A percentile compares a stretch with the other conserved stretches of the same genome.
phyloP scores from a whole-genome alignment of 805 yeast species.

The Monosporozyma aerobia region DNA sequence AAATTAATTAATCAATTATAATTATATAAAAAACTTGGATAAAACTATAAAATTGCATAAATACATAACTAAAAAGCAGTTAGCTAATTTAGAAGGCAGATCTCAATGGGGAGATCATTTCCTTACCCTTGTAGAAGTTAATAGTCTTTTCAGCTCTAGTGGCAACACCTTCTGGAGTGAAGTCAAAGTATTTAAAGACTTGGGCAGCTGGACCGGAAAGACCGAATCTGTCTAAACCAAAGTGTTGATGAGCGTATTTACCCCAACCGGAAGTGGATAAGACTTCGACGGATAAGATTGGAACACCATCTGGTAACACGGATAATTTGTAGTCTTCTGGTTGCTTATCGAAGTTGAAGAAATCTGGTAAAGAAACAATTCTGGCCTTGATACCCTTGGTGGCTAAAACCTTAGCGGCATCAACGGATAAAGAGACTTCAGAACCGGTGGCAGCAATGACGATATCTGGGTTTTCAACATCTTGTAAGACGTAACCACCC shows the following conservation, averaged over 20 bases:
- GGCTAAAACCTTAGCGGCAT: conserved; percentile 64
- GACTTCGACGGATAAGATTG: conserved; percentile 90
- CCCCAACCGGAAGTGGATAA: conserved; percentile 88
- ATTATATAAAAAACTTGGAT: background rate
- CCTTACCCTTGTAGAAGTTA: conserved; percentile 72
- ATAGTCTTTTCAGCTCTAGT: conserved; percentile 72
- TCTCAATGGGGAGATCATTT: conserved; percentile 66
- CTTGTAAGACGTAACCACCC: conserved; percentile 84
- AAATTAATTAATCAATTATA: too few relatives aligned
- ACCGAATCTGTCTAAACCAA: conserved; percentile 94
- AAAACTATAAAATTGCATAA: background rate
- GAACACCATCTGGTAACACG: conserved; percentile 91
- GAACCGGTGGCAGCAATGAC: conserved; percentile 90
- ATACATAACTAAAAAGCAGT: background rate
- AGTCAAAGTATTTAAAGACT: conserved; percentile 76
- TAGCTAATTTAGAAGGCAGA: conserved; percentile 38
- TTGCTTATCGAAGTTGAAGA: conserved; percentile 82
- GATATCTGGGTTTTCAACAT: conserved; percentile 51
- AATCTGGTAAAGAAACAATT: conserved; percentile 90
- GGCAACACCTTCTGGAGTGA: conserved; percentile 90
- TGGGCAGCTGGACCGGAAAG: conserved; percentile 85
- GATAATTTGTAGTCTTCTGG: conserved; percentile 67
- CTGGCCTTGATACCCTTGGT: conserved; percentile 49
- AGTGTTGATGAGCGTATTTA: conserved; percentile 91
- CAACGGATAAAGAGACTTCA: conserved; percentile 74